phyloP scores from a whole-genome alignment of 1,139 yeast species.

The Nadsonia commutata region DNA sequence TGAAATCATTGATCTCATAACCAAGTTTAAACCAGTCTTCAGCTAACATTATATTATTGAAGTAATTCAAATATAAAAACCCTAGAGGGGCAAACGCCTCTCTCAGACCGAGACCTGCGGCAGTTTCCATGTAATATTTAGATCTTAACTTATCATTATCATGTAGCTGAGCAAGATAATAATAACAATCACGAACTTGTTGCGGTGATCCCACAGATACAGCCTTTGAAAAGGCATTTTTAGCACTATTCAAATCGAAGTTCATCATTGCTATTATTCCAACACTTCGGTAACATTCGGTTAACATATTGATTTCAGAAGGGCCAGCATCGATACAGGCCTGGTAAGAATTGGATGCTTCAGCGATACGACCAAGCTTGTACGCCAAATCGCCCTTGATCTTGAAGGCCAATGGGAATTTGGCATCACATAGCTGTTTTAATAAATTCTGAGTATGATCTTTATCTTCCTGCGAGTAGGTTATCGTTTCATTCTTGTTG shows the following conservation, averaged over 20 bases:
- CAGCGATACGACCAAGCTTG: slow-evolving; percentile 36
- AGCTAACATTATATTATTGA: slow-evolving; percentile 36
- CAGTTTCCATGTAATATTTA: slow-evolving; percentile 55
- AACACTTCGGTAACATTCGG: slow-evolving; percentile 58
- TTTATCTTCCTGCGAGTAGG: slow-evolving; percentile 35
- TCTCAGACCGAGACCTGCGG: slow-evolving; percentile 61
- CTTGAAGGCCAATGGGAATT: slow-evolving; percentile 60
- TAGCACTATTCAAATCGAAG: slow-evolving; percentile 39
- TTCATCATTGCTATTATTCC: slow-evolving; percentile 50
- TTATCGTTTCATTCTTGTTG: slow-evolving; percentile 18
- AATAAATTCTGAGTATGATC: slow-evolving; percentile 48
- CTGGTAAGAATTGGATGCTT: slow-evolving; percentile 34
- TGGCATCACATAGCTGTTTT: slow-evolving; percentile 40
- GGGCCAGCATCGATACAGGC: slow-evolving; percentile 32
- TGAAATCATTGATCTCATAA: slow-evolving; percentile 40
- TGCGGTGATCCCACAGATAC: slow-evolving; percentile 22
- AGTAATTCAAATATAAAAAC: slow-evolving; percentile 45
- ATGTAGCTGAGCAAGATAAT: slow-evolving; percentile 56
- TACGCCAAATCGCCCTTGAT: slow-evolving; percentile 61
- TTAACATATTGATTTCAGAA: slow-evolving; percentile 28
- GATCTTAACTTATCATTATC: slow-evolving; percentile 26
- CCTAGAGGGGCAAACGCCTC: slow-evolving; percentile 72
- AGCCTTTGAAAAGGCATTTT: slow-evolving; percentile 44
- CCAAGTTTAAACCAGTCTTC: slow-evolving; percentile 80
- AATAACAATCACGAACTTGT: slow-evolving; percentile 55